Evolutionary conservation across 192 early-diverging fungal species (phyloP).

Genomic region (Kickxella alabastrina): DNA sequence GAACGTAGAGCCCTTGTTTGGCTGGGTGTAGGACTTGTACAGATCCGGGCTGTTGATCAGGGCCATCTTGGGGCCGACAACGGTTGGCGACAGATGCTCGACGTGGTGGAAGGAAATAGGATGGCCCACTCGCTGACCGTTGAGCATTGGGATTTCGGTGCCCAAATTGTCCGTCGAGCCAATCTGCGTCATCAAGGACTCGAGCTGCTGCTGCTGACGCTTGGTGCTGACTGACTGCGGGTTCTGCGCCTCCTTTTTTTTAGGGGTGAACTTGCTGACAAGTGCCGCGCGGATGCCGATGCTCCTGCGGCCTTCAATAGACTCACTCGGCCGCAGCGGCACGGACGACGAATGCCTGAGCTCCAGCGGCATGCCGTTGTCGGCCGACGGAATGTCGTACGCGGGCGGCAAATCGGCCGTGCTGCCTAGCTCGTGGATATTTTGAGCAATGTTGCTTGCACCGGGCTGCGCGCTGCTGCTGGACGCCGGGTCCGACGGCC

Average conservation of each 20-base stretch:
- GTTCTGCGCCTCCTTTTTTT: conserved; percentile 42
- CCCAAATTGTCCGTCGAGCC: conserved; percentile 10
- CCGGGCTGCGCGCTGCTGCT: conserved; percentile 6
- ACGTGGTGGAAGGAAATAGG: conserved; percentile 50
- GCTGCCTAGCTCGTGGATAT: background rate
- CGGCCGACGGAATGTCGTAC: conserved; percentile 39
- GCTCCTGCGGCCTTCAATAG: conserved; percentile 19
- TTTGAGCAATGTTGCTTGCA: background rate
- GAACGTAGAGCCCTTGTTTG: background rate
- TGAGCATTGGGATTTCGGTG: conserved; percentile 24
- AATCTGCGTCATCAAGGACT: conserved; percentile 39
- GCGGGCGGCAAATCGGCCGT: conserved; percentile 8
- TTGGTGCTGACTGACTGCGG: conserved; percentile 31
- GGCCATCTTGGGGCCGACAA: conserved; percentile 36
- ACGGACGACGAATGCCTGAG: conserved; percentile 11
- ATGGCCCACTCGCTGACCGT: conserved; percentile 41
- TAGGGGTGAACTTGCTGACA: conserved; percentile 38
- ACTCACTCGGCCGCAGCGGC: conserved; percentile 7
- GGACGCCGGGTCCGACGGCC: too few species aligned
- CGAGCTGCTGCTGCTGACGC: conserved; percentile 49
- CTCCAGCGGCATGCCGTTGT: conserved; percentile 29
- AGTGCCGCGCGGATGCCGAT: conserved; percentile 38
- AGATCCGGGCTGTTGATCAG: conserved; percentile 30
- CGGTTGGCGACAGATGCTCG: conserved; percentile 44
- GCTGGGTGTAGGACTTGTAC: conserved; percentile 9